Base-by-base conservation (phyloP, 192 early-diverging fungal species). In the Entomortierella chlamydospora region DNA sequence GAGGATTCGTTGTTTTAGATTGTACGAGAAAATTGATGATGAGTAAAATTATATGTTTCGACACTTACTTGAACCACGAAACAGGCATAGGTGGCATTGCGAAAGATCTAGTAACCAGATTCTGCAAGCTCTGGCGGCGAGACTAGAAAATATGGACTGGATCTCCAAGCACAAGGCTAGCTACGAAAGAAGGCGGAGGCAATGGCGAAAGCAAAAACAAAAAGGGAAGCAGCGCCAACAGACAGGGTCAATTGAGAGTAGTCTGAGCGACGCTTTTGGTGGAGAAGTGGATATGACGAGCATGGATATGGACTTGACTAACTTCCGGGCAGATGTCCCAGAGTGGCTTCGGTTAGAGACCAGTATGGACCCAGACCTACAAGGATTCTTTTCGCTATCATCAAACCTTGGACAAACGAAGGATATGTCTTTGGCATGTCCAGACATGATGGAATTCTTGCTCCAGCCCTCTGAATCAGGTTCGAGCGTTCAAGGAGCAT, bases 371-470 rank as follows among this genome's bases (percentile, higher is more conserved):
- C 52, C 69, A 23, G 41, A 68, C 50, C 37, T 68, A n/a, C 33
- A 59, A 41, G 54, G 51, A 37, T 68, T 70, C 39, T 66, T 78
- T 61, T 63, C 61, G 2, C 29, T 69, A 7, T 65, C 73, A 6
- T 28, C 61, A 7, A 62, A 58, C 22, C 10, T 58, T 26, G 45
- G 57, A 13, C 43, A 60, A 41, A 41, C 56, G 10, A 47, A 55
- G 7, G 51, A 70, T 26, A 50, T 61, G 57, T 39, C 63, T n/a
- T 23, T 77, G 23, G 47, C 67, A 22, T 50, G 67, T 33, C 65
- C 61, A 34, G 34, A 69, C 18, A 66, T 79, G 71, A 54, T 68
- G 68, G 42, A 33, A 13, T 68, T 67, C 30, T 37, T 73, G 20
- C 23, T 68, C 25, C 57, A 43, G 4, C 57, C 56, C 20, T 43